Percentiles rank a stretch among this genome's conserved stretches.
phyloP scores from a whole-genome alignment of 2,329 filamentous ascomycete species.

The Fusarium irregulare region DNA sequence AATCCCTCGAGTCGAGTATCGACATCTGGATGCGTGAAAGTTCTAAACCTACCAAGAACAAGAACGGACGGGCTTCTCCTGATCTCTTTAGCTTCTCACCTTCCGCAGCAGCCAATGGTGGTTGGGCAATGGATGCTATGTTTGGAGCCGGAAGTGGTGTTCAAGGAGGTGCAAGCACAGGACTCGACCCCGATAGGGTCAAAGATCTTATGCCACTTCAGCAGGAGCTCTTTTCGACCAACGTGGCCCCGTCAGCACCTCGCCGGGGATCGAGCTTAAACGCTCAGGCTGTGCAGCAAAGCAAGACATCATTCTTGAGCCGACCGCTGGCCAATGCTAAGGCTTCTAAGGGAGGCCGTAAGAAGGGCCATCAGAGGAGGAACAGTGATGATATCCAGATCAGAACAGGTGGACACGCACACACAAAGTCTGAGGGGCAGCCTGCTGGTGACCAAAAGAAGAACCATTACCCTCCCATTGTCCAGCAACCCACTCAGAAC shows the following conservation, averaged over 20 bases:
- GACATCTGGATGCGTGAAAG: constrained; percentile 70
- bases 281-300: constrained; percentile 55
- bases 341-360: constrained; percentile 35
- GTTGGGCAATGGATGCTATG: constrained; percentile 63
- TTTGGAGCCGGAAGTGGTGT: constrained; percentile 52
- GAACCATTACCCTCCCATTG: constrained; percentile 63
- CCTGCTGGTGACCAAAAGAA: constrained; percentile 50
- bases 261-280: constrained; percentile 66
- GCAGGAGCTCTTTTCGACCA: constrained; percentile 53
- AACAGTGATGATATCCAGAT: constrained; percentile 50
- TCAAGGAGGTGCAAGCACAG: constrained; percentile 41
- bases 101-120: constrained; percentile 48
- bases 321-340: constrained; percentile 32
- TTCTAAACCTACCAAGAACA: constrained; percentile 53
- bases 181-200: constrained; percentile 55
- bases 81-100: constrained; percentile 67
- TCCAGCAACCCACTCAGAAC: constrained; percentile 57
- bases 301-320: constrained; percentile 29
- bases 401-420: constrained; percentile 40
- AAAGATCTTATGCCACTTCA: constrained; percentile 60
- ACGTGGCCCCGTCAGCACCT: constrained; percentile 60
- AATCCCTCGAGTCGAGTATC: constrained; percentile 61
- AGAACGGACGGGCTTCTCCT: constrained; percentile 54
- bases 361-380: constrained; percentile 33
- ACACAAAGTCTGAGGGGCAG: constrained; percentile 43